Evolutionary conservation across 306 rosid genomes (phyloP).

Genomic region (Elaeagnus macrophylla): DNA sequence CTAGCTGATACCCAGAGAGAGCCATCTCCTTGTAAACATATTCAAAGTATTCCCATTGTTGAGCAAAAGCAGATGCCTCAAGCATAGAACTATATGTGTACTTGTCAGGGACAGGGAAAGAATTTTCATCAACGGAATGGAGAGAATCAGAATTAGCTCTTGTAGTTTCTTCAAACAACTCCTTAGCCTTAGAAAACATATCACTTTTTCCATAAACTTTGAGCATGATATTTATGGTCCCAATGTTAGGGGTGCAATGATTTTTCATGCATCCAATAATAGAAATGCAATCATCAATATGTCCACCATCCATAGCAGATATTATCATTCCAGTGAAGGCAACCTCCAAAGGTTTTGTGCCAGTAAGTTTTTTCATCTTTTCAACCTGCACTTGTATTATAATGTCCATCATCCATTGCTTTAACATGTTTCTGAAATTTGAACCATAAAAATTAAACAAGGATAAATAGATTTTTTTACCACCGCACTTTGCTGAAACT

Average conservation of each 20-base stretch:
- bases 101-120: slow-evolving; percentile 40
- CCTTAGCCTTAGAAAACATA: slow-evolving; percentile 75
- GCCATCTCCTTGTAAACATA: slow-evolving; percentile 77
- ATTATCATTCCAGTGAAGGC: slow-evolving; percentile 89
- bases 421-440: background rate
- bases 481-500: too few species aligned
- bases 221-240: slow-evolving; percentile 73
- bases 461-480: too few species aligned
- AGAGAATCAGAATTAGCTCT: slow-evolving; percentile 29
- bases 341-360: slow-evolving; percentile 65
- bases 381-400: slow-evolving; percentile 35
- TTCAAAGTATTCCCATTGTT: slow-evolving; percentile 97
- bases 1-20: slow-evolving; percentile 54
- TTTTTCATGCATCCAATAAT: slow-evolving; percentile 62
- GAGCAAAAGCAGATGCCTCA: slow-evolving; percentile 69
- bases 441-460: background rate
- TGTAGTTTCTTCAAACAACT: slow-evolving; percentile 65
- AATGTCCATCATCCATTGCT: background rate
- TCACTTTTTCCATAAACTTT: slow-evolving; percentile 69
- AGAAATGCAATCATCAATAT: slow-evolving; percentile 48
- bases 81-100: slow-evolving; percentile 65
- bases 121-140: slow-evolving; percentile 17
- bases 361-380: slow-evolving; percentile 54
- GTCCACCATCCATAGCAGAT: slow-evolving; percentile 70
- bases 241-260: slow-evolving; percentile 61